These are phyloP conservation scores for Xylaria sp. DNA, from an alignment of 2,329 filamentous ascomycete species.

Conservation along the genomic window DNA sequence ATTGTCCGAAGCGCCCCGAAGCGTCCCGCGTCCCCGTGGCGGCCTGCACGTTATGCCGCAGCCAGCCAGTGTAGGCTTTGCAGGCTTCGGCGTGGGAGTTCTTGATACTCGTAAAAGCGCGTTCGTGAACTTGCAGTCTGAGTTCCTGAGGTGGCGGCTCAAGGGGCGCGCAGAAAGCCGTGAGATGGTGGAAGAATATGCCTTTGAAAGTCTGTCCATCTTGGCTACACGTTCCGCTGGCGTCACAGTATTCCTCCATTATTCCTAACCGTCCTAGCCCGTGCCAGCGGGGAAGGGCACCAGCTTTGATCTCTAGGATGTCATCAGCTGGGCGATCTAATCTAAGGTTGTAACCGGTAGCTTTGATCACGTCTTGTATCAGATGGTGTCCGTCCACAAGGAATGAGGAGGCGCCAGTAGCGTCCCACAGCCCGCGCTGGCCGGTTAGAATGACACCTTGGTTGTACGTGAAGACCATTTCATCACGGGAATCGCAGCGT, in stretches of 20 bases:
- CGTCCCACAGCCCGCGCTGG: slow-evolving; percentile 81
- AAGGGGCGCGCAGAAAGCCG: slow-evolving; percentile 78
- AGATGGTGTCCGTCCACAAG: slow-evolving; percentile 83
- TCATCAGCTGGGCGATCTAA: slow-evolving; percentile 57
- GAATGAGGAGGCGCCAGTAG: slow-evolving; percentile 77
- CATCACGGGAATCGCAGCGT: slow-evolving; percentile 81
- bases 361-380: slow-evolving; percentile 76
- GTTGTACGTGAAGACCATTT: slow-evolving; percentile 96
- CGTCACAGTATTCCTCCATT: slow-evolving; percentile 86
- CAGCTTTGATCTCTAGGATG: slow-evolving; percentile 47
- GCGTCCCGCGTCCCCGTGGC: slow-evolving; percentile 76
- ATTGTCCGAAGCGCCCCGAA: slow-evolving; percentile 81
- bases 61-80: slow-evolving; percentile 75
- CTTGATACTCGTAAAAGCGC: slow-evolving; percentile 47
- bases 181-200: slow-evolving; percentile 92
- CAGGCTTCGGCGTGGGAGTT: slow-evolving; percentile 70
- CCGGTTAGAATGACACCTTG: slow-evolving; percentile 90
- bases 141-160: slow-evolving; percentile 50
- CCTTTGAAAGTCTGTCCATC: slow-evolving; percentile 92
- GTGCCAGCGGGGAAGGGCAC: slow-evolving; percentile 67
- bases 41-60: slow-evolving; percentile 80
- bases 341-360: slow-evolving; percentile 78
- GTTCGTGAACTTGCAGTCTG: slow-evolving; percentile 46
- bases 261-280: slow-evolving; percentile 83
- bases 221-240: slow-evolving; percentile 78